Conservation (phyloP, 2,329 filamentous ascomycete genomes). For the Epichloe amarillans region DNA sequence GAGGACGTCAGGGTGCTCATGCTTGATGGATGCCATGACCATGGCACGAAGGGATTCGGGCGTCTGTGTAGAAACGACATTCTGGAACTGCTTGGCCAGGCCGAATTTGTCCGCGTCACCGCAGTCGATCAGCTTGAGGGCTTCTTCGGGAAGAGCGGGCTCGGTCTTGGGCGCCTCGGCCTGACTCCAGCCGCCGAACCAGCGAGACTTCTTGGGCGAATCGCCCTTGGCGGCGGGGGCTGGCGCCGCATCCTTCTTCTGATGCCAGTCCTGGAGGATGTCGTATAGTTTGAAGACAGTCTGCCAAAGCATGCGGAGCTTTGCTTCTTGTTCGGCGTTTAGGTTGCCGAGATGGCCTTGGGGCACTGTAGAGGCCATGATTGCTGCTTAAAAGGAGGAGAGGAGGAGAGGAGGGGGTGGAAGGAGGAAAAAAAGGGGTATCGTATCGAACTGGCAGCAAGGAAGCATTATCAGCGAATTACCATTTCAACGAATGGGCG, state of each 20-base stretch:
- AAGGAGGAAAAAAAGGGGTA: not conserved
- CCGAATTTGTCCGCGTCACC: constrained; percentile 5
- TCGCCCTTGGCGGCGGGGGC: not conserved
- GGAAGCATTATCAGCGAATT: too few species aligned
- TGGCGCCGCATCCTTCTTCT: not conserved
- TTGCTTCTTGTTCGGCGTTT: constrained; percentile 11
- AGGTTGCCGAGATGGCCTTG: constrained; percentile 12
- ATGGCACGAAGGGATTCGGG: constrained; percentile 6
- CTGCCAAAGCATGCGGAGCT: constrained; percentile 14
- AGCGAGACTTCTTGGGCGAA: constrained; percentile 5
- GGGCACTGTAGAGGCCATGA: not conserved
- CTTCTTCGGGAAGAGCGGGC: constrained; percentile 2
- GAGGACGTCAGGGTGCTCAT: constrained; percentile 24
- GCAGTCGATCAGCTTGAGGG: constrained; percentile 3
- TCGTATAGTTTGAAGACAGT: constrained; percentile 11
- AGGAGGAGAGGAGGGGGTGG: not conserved
- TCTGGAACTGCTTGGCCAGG: constrained; percentile 6
- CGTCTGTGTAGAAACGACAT: constrained; percentile 2
- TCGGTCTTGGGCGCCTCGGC: not conserved
- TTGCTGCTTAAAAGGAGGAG: not conserved
- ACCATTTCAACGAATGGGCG: too few species aligned
- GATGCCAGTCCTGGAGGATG: constrained; percentile 2
- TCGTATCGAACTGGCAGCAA: not conserved
- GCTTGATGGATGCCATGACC: constrained; percentile 8
- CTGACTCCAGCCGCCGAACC: constrained; percentile 3